These are phyloP conservation scores for Melastoma malabathricum DNA, from an alignment of 345 rosid genomes.

Conservation along the genomic window DNA sequence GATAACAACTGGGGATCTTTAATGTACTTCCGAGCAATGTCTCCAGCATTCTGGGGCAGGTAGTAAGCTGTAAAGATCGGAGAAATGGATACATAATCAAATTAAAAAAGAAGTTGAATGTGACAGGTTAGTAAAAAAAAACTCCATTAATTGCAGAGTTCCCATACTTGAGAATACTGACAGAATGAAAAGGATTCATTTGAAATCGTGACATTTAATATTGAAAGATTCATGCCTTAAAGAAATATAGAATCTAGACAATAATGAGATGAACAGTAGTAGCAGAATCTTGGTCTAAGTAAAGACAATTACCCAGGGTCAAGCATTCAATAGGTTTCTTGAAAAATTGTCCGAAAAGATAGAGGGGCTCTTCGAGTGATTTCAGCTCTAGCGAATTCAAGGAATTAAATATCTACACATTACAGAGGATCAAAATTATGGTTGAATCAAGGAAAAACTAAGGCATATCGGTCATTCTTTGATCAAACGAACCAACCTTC, in stretches of 20 bases:
- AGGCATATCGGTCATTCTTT: slow-evolving; percentile 8
- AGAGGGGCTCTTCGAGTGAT: slow-evolving; percentile 93
- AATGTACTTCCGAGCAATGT: slow-evolving; percentile 71
- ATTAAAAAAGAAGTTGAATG: neutral
- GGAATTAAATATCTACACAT: slow-evolving; percentile 65
- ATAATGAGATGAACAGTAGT: too few species aligned
- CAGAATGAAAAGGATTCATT: too few species aligned
- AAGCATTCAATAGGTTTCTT: slow-evolving; percentile 80
- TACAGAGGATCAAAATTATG: slow-evolving; percentile 2
- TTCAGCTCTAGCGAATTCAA: slow-evolving; percentile 81
- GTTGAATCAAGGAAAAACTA: slow-evolving; percentile 10
- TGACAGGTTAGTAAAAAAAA: too few species aligned
- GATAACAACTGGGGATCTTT: slow-evolving; percentile 76
- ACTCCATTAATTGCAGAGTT: too few species aligned
- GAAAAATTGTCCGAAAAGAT: slow-evolving; percentile 90
- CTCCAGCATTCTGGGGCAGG: slow-evolving; percentile 89
- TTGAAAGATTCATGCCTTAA: neutral
- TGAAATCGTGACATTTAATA: neutral
- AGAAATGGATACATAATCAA: neutral
- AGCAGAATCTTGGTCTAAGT: neutral
- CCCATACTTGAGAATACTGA: neutral
- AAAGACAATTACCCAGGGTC: slow-evolving; percentile 55
- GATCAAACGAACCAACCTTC: slow-evolving; percentile 48
- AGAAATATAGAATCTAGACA: too few species aligned
- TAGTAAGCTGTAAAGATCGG: slow-evolving; percentile 45